Evolutionary conservation across 176 grass and related monocot species (phyloP), one percentile per base, ranked within the genome.

Genomic region (Tillandsia leiboldiana): DNA sequence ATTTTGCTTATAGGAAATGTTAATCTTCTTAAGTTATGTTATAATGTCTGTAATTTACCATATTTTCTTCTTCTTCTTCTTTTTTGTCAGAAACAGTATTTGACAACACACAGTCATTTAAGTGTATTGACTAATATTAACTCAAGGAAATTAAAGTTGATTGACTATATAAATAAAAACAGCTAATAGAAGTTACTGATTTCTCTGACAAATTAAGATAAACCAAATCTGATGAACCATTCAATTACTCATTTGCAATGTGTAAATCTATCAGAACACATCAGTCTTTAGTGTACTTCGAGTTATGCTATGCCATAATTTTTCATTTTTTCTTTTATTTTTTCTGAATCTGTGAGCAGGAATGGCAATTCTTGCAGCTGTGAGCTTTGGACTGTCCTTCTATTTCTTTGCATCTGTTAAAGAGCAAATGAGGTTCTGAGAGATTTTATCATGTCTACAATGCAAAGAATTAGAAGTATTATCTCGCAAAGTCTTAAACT

Each of bases 371-470:
- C 58, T 80, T 26, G 66, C n/a, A 51, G 57, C 66, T 6, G 4
- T 54, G 13, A 80, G 82, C 58, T 71, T 58, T 66, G 82, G 77
- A 58, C 59, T 84, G 20, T 71, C 72, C 12, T 4, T 76, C 15
- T 75, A 80, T 24, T 63, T 71, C 50, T 75, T 75, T 15, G 24
- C 11, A 47, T 66, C 50, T 67, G 66, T 75, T 18, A 74, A 71
- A 33, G 28, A 80, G 58, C 65, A 84, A 33, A 76, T 75, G 72
- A 76, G 66, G 62, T 78, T 73, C 51, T 83, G 56, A 59, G 13
- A 56, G 53, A 56, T 6, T 4, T 33, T 3, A 33, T 33, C 29
- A 33, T 5, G 29, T 33, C 29, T 33, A 33, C 29, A 33, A 33
- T 33, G 29, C 6, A 33, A 33, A 33, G 29, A 33, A 33, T 33